Percentiles rank a stretch among this genome's conserved stretches.
Evolutionary conservation across 331 rosid genomes (phyloP).

Genomic region (Phaseolus coccineus): DNA sequence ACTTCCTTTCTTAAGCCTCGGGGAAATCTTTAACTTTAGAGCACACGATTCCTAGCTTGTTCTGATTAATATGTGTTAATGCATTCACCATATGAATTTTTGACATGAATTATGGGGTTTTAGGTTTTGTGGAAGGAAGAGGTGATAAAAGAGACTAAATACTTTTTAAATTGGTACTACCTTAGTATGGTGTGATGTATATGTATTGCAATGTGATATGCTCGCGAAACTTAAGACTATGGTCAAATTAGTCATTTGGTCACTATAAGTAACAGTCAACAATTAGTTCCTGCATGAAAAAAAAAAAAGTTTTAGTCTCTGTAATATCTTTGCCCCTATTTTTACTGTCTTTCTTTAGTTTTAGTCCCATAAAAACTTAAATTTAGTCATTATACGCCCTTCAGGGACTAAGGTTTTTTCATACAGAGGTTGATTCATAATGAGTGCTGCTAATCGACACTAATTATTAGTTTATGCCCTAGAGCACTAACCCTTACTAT

Average conservation of each 20-base stretch:
- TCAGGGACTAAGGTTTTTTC: background rate
- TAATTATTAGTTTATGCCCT: background rate
- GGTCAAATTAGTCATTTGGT: background rate
- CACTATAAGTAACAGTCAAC: background rate
- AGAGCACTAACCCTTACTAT: background rate
- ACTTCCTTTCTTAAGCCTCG: conserved; percentile 44
- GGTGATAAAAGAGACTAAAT: background rate
- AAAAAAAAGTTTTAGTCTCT: background rate
- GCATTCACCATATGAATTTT: conserved; percentile 20
- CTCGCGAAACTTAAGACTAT: background rate
- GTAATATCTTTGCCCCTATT: background rate
- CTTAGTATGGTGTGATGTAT: background rate
- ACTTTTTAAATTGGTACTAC: background rate
- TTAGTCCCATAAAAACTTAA: background rate
- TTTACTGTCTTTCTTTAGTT: background rate
- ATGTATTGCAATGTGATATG: conserved; percentile 4
- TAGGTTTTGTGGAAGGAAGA: background rate
- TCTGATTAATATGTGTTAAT: conserved; percentile 19
- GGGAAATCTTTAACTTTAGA: conserved; percentile 29
- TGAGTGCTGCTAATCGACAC: background rate
- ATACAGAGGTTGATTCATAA: background rate
- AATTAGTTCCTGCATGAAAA: background rate
- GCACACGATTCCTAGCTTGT: conserved; percentile 1
- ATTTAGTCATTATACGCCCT: background rate
- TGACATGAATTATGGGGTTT: background rate